phyloP scores from a whole-genome alignment of 352 stramenopile species.

The Phytophthora pinifolia region DNA sequence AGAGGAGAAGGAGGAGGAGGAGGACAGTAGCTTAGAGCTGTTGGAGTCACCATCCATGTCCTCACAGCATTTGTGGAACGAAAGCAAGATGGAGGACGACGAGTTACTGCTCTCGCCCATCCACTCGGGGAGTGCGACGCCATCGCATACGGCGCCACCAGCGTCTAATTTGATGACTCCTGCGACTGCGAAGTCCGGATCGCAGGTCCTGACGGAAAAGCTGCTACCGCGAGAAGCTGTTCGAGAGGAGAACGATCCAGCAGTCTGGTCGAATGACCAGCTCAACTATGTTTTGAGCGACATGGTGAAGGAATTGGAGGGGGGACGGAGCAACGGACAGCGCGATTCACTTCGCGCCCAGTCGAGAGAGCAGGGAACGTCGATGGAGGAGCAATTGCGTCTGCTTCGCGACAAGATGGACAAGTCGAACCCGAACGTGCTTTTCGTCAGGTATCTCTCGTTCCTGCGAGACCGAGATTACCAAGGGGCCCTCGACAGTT shows the following conservation, averaged over 20 bases:
- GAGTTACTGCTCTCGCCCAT: slow-evolving; percentile 43
- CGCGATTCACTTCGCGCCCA: not conserved
- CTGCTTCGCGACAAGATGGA: slow-evolving; percentile 30
- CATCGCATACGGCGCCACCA: slow-evolving; percentile 7
- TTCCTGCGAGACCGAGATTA: slow-evolving; percentile 84
- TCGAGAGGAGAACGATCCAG: slow-evolving; percentile 31
- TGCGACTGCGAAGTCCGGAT: slow-evolving; percentile 5
- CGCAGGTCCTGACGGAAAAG: slow-evolving; percentile 14
- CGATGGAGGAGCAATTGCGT: slow-evolving; percentile 21
- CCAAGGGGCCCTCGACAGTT: slow-evolving; percentile 79
- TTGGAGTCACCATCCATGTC: slow-evolving; percentile 15
- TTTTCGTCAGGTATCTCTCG: slow-evolving; percentile 90
- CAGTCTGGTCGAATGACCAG: slow-evolving; percentile 58
- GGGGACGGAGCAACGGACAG: slow-evolving; percentile 10
- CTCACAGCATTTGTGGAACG: slow-evolving; percentile 36
- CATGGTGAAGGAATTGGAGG: slow-evolving; percentile 31
- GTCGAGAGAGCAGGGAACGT: not conserved
- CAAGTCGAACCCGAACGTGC: slow-evolving; percentile 42
- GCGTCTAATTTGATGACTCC: slow-evolving; percentile 19
- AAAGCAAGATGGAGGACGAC: slow-evolving; percentile 22
- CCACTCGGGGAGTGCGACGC: slow-evolving; percentile 14
- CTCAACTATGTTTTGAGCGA: slow-evolving; percentile 61
- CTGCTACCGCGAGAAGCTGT: slow-evolving; percentile 9
- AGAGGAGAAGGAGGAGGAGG: slow-evolving; percentile 4
- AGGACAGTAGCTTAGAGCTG: slow-evolving; percentile 27